Percentiles rank a stretch among this genome's conserved stretches.
Evolutionary conservation across 208 protist genomes (phyloP).

Genomic region (Lotmaria passim): DNA sequence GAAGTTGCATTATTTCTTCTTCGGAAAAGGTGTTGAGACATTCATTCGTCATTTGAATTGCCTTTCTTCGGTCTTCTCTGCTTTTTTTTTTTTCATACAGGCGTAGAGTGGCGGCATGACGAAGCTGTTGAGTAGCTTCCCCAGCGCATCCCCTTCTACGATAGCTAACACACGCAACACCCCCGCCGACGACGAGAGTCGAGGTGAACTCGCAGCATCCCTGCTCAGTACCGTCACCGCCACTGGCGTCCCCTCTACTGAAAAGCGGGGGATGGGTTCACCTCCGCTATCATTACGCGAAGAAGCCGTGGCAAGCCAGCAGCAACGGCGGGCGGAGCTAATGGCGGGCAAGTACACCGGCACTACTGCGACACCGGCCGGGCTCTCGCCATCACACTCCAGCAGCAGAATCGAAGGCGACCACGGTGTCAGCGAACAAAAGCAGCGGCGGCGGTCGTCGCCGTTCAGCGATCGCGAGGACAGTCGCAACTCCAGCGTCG

Average conservation of each 20-base stretch:
- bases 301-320: conserved; percentile 26
- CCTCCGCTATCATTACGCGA: conserved; percentile 22
- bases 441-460: conserved; percentile 8
- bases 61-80: conserved; percentile 1
- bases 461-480: not conserved
- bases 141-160: conserved; percentile 12
- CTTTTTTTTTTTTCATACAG: conserved; percentile 7
- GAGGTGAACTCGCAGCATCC: not conserved
- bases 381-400: conserved; percentile 12
- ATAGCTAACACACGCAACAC: conserved; percentile 3
- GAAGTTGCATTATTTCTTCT: not conserved
- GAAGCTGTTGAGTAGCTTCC: conserved; percentile 15
- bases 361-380: not conserved
- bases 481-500: conserved; percentile 2
- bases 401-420: not conserved
- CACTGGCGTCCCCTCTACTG: not conserved
- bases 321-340: conserved; percentile 6
- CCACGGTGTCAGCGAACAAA: not conserved
- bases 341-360: not conserved
- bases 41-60: not conserved
- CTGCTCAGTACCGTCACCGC: not conserved
- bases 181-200: not conserved
- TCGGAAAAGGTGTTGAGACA: not conserved
- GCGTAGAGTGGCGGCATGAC: conserved; percentile 5
- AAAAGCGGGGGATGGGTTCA: conserved; percentile 12